Evolutionary conservation across 306 rosid genomes (phyloP).

Genomic region (Quercus cerris): DNA sequence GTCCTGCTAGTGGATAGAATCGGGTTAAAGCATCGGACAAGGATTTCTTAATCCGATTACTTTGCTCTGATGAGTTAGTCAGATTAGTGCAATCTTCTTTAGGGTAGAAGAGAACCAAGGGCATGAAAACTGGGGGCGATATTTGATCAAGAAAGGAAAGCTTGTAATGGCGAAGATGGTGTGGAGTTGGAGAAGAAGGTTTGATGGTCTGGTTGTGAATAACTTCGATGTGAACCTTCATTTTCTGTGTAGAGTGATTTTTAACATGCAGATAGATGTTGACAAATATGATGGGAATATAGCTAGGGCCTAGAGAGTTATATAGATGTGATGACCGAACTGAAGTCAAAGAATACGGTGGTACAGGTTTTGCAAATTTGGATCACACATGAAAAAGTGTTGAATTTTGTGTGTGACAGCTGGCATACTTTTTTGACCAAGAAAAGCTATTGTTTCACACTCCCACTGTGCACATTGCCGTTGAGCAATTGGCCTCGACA

Average conservation of each 20-base stretch:
- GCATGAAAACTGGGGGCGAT: constrained; percentile 15
- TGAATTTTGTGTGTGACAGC: too few species aligned
- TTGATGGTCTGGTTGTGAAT: neutral
- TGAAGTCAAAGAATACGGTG: too few species aligned
- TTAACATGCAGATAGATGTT: too few species aligned
- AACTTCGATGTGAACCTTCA: constrained; percentile 7
- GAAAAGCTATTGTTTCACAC: too few species aligned
- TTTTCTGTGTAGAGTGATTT: neutral
- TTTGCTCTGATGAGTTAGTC: neutral
- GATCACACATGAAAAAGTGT: too few species aligned
- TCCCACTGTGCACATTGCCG: too few species aligned
- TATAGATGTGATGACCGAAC: too few species aligned
- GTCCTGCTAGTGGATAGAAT: constrained; percentile 21
- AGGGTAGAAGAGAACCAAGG: constrained; percentile 22
- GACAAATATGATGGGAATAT: too few species aligned
- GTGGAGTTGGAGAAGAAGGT: constrained; percentile 23
- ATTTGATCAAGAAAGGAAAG: constrained; percentile 29
- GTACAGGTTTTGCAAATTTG: too few species aligned
- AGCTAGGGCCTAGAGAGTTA: too few species aligned
- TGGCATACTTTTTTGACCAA: too few species aligned
- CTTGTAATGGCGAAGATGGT: constrained; percentile 18
- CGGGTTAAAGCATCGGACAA: constrained; percentile 15
- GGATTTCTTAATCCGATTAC: constrained; percentile 4
- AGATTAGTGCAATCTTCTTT: neutral
- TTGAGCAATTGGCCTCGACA: too few species aligned